These are phyloP conservation scores for Chimonanthus praecox DNA, from an alignment of 164 flowering plant species.

Conservation along the genomic window DNA sequence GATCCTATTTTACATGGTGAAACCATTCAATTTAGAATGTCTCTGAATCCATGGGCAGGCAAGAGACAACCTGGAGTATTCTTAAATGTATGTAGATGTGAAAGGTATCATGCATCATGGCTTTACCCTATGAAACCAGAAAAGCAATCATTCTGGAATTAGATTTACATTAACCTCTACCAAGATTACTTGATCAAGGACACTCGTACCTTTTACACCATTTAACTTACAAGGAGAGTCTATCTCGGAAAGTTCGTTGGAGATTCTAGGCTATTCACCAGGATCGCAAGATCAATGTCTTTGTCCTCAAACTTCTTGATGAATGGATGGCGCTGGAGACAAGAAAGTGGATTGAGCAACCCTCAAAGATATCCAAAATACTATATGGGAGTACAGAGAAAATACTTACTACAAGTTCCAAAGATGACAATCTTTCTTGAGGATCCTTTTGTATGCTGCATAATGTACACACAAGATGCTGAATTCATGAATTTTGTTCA, in stretches of 20 bases:
- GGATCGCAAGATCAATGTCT: conserved; percentile 70
- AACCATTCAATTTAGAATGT: too few relatives aligned
- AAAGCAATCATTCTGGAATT: too few relatives aligned
- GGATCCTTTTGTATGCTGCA: conserved; percentile 97
- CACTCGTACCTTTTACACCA: too few relatives aligned
- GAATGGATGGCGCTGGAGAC: conserved; percentile 73
- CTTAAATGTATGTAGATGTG: too few relatives aligned
- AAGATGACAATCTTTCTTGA: conserved; percentile 57
- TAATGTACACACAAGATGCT: conserved; percentile 5
- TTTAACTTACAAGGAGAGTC: background rate
- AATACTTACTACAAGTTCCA: conserved; percentile 79
- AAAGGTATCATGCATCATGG: too few relatives aligned
- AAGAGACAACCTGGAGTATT: too few relatives aligned
- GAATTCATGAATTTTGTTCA: background rate
- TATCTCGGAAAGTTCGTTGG: conserved; percentile 63
- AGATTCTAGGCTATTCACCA: conserved; percentile 71
- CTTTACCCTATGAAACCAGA: too few relatives aligned
- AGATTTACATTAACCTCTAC: too few relatives aligned
- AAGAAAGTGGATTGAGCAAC: conserved; percentile 1
- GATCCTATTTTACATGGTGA: too few relatives aligned
- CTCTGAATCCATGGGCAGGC: too few relatives aligned
- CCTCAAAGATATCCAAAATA: background rate
- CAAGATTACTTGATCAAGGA: too few relatives aligned
- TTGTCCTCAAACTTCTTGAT: conserved; percentile 90
- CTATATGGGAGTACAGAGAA: background rate